Evolutionary conservation across 306 rosid genomes (phyloP).

Genomic region (Dalbergia oliveri): DNA sequence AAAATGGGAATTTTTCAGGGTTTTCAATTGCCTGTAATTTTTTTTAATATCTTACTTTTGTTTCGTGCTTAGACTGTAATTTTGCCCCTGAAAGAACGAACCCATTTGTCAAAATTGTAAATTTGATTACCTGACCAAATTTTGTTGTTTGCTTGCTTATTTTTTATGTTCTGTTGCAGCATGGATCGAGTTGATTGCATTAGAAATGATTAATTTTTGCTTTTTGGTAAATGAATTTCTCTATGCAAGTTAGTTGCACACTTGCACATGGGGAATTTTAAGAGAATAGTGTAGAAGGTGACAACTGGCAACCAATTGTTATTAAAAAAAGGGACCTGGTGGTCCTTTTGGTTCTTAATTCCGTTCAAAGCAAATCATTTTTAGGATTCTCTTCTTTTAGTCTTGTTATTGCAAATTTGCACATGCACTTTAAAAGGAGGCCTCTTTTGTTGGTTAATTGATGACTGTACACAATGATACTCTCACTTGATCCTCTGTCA

Average conservation of each 20-base stretch:
- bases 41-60: too few relatives aligned
- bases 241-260: background rate
- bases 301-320: background rate
- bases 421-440: background rate
- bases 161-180: background rate
- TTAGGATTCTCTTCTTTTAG: background rate
- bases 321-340: background rate
- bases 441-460: background rate
- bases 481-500: background rate
- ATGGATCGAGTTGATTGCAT: background rate
- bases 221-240: slow-evolving; percentile 18
- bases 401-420: background rate
- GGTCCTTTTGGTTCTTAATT: background rate
- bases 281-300: background rate
- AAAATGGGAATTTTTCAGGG: background rate
- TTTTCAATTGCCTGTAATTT: background rate
- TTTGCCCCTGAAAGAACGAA: slow-evolving; percentile 7
- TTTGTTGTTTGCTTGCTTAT: background rate
- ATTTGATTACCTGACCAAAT: background rate
- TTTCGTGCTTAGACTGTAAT: background rate
- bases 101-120: slow-evolving; percentile 29
- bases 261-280: background rate
- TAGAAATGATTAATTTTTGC: background rate
- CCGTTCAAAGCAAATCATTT: background rate
- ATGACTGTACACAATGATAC: background rate